Conservation (phyloP, 192 early-diverging fungal genomes). For the Backusella westeae region DNA sequence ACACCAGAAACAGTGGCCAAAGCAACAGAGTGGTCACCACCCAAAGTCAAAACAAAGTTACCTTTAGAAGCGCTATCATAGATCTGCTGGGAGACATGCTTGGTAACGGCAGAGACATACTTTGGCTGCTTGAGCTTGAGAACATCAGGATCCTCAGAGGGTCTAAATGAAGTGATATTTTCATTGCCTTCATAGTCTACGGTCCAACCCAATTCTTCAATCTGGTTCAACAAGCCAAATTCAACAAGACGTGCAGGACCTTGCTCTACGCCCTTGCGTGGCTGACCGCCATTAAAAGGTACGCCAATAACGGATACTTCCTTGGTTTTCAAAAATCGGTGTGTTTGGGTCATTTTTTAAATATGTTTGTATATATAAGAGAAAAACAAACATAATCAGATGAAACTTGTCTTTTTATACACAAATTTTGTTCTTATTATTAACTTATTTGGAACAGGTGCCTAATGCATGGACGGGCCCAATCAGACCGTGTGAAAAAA, state of each 20-base stretch:
- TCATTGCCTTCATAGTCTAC: constrained; percentile 78
- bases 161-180: constrained; percentile 66
- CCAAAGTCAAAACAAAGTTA: constrained; percentile 86
- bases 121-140: constrained; percentile 83
- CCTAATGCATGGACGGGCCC: neutral
- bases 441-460: neutral
- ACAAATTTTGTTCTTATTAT: neutral
- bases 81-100: constrained; percentile 67
- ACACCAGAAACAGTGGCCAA: constrained; percentile 88
- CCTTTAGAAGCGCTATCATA: constrained; percentile 59
- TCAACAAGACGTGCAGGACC: constrained; percentile 85
- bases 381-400: constrained; percentile 5
- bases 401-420: neutral
- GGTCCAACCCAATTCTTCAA: constrained; percentile 72
- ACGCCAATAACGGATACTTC: constrained; percentile 18
- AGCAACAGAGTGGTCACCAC: constrained; percentile 94
- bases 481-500: neutral
- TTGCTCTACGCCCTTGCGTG: constrained; percentile 83
- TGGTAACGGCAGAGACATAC: constrained; percentile 77
- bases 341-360: neutral
- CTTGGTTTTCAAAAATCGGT: constrained; percentile 15
- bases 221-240: constrained; percentile 83
- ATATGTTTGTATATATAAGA: neutral
- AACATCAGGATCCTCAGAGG: constrained; percentile 64
- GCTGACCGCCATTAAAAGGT: constrained; percentile 32